Percentiles rank a stretch among this genome's conserved stretches.
phyloP scores from a whole-genome alignment of 345 rosid genomes.

The Euphorbia pulcherrima region DNA sequence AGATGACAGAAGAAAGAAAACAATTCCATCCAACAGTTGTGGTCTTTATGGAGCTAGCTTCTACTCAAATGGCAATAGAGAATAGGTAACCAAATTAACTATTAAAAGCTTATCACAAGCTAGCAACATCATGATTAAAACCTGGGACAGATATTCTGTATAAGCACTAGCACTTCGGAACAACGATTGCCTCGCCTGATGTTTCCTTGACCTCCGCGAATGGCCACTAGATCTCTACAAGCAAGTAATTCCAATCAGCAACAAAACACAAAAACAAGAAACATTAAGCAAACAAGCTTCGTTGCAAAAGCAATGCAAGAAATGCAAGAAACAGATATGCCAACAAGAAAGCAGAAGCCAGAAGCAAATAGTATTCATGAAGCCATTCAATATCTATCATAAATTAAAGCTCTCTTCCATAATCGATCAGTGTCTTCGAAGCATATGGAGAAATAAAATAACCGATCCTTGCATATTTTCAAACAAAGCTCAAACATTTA shows the following conservation, averaged over 20 bases:
- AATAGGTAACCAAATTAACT: not conserved
- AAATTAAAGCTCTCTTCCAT: not conserved
- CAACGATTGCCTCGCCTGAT: constrained; percentile 42
- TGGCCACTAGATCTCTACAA: constrained; percentile 28
- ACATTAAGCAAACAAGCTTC: not conserved
- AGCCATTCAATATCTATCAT: not conserved
- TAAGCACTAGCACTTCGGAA: constrained; percentile 46
- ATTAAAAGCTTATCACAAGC: not conserved
- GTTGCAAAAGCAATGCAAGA: not conserved
- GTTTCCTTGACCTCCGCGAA: constrained; percentile 46
- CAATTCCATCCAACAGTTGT: not conserved
- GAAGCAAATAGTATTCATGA: not conserved
- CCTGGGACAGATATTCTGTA: constrained; percentile 55
- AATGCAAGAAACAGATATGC: not conserved
- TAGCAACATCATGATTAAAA: constrained; percentile 20
- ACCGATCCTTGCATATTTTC: not conserved
- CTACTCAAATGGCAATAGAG: not conserved
- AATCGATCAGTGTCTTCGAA: not conserved
- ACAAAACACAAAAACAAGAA: not conserved
- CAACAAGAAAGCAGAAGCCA: not conserved
- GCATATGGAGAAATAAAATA: not conserved
- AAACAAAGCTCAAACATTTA: not conserved
- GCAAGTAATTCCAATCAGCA: constrained; percentile 16
- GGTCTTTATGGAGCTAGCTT: not conserved
- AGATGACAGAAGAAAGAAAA: not conserved